phyloP scores from a whole-genome alignment of 2,329 filamentous ascomycete genomes.

The Allantophomopsis cytisporea region DNA sequence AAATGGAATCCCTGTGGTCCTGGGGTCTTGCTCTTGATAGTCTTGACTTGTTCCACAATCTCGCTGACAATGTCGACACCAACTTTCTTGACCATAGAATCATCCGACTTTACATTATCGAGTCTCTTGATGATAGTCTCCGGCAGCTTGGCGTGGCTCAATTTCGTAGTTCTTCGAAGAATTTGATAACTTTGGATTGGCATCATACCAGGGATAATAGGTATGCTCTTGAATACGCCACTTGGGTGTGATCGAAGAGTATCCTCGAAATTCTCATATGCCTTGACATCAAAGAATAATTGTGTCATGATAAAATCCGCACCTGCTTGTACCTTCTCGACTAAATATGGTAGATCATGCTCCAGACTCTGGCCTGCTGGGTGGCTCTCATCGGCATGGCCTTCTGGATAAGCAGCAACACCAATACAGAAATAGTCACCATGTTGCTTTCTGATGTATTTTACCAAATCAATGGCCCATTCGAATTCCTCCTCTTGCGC shows the following conservation, averaged over 20 bases:
- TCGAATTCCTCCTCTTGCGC: conserved; percentile 62
- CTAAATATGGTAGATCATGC: conserved; percentile 73
- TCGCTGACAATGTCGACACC: conserved; percentile 77
- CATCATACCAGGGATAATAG: conserved; percentile 92
- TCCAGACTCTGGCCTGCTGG: conserved; percentile 57
- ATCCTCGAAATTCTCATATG: conserved; percentile 70
- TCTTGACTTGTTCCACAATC: conserved; percentile 66
- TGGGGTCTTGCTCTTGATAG: conserved; percentile 39
- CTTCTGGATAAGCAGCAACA: conserved; percentile 89
- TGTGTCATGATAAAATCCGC: conserved; percentile 99
- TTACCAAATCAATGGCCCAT: conserved; percentile 80
- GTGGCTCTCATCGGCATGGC: conserved; percentile 82
- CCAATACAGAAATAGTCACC: conserved; percentile 95
- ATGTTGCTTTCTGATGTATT: conserved; percentile 73
- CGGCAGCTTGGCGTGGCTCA: conserved; percentile 81
- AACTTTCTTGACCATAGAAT: conserved; percentile 67
- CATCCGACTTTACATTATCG: conserved; percentile 62
- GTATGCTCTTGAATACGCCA: conserved; percentile 71
- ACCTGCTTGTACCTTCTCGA: conserved; percentile 82
- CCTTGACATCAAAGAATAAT: conserved; percentile 82
- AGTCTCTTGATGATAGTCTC: conserved; percentile 54
- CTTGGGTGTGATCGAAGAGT: conserved; percentile 68
- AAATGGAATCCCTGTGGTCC: conserved; percentile 82
- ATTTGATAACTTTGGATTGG: conserved; percentile 97
- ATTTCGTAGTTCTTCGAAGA: conserved; percentile 82